These are phyloP conservation scores for Fusarium staphyleae DNA, from an alignment of 2,329 filamentous ascomycete genomes.

Conservation along the genomic window DNA sequence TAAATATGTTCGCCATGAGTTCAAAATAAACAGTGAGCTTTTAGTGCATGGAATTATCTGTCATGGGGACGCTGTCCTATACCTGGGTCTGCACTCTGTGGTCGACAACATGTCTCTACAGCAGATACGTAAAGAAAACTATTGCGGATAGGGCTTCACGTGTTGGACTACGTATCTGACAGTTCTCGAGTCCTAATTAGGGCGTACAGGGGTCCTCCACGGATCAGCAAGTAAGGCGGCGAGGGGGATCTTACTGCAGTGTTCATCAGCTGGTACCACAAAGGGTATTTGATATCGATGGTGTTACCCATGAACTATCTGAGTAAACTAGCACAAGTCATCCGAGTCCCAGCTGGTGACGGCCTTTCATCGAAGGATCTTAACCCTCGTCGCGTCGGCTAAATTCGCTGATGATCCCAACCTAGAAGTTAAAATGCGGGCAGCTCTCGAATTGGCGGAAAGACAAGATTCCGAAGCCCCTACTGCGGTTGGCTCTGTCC, in stretches of 20 bases:
- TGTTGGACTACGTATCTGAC: too few species aligned
- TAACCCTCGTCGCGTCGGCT: conserved; percentile 5
- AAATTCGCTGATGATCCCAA: neutral
- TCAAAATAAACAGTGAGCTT: neutral
- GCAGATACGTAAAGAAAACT: conserved; percentile 24
- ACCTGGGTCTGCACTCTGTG: conserved; percentile 13
- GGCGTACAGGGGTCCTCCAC: too few species aligned
- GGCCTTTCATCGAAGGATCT: too few species aligned
- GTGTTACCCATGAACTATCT: too few species aligned
- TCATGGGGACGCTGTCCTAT: conserved; percentile 25
- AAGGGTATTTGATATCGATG: too few species aligned
- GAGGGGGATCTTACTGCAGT: too few species aligned
- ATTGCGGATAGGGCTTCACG: neutral
- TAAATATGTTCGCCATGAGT: neutral
- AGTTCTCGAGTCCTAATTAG: too few species aligned
- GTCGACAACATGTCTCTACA: conserved; percentile 9
- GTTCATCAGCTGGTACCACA: too few species aligned
- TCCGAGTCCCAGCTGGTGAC: too few species aligned
- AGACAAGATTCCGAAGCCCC: neutral
- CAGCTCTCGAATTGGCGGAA: conserved; percentile 17
- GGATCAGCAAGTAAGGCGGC: too few species aligned
- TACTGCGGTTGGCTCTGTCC: neutral
- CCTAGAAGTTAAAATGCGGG: neutral
- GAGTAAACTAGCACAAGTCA: too few species aligned
- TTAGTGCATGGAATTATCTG: conserved; percentile 1